Percentiles rank a stretch among this genome's conserved stretches.
Evolutionary conservation across 1,139 yeast species (phyloP).

Genomic region (Suhomyces panamericanus): DNA sequence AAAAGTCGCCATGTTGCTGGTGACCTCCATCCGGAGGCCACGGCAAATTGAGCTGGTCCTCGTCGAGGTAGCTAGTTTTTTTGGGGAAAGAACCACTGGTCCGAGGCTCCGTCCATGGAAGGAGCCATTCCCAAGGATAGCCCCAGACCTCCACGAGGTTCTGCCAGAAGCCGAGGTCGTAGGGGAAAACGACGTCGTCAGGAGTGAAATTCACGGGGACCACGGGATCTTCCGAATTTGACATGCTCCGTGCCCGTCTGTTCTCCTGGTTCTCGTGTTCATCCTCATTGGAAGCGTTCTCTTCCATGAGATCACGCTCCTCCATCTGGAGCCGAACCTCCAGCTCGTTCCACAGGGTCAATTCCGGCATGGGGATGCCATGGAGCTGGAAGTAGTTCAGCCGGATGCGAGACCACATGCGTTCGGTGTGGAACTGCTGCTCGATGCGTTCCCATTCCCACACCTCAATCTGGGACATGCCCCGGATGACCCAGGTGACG

Average conservation of each 20-base stretch:
- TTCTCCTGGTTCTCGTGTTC: too few species aligned
- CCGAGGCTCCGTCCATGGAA: slow-evolving; percentile 62
- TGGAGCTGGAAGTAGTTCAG: slow-evolving; percentile 47
- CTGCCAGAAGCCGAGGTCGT: slow-evolving; percentile 63
- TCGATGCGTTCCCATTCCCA: slow-evolving; percentile 91
- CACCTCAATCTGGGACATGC: slow-evolving; percentile 88
- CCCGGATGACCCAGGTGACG: slow-evolving; percentile 54
- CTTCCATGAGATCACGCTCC: slow-evolving; percentile 5
- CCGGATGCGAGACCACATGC: slow-evolving; percentile 53
- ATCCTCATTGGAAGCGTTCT: too few species aligned
- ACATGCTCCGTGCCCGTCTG: too few species aligned
- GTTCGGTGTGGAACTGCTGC: slow-evolving; percentile 55
- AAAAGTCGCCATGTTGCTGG: slow-evolving; percentile 27
- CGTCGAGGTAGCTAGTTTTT: slow-evolving; percentile 54
- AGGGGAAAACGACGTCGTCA: slow-evolving; percentile 75
- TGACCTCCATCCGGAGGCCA: slow-evolving; percentile 91
- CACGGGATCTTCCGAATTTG: neutral
- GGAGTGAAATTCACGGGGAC: slow-evolving; percentile 40
- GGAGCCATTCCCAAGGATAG: slow-evolving; percentile 60
- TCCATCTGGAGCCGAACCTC: slow-evolving; percentile 22
- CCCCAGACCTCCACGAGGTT: slow-evolving; percentile 58
- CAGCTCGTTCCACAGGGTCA: slow-evolving; percentile 48
- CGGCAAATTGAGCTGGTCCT: slow-evolving; percentile 65
- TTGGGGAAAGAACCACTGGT: slow-evolving; percentile 47
- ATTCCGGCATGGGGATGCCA: slow-evolving; percentile 44